Conservation (phyloP, 257 asterid species). For the Salvia hispanica region DNA sequence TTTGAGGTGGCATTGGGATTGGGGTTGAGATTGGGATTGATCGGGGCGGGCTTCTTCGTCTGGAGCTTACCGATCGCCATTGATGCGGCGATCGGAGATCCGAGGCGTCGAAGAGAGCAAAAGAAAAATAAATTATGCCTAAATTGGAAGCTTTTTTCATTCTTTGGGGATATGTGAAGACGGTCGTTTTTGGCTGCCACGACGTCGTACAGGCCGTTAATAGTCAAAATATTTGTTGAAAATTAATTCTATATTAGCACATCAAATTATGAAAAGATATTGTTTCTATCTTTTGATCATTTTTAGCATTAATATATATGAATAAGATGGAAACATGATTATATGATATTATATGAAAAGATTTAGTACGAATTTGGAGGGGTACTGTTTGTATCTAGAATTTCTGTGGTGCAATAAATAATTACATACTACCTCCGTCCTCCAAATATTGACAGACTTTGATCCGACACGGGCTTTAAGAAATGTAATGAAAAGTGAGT, state of each 20-base stretch:
- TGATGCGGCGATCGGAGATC: constrained; percentile 41
- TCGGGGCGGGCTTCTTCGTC: constrained; percentile 35
- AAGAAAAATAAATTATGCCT: neutral
- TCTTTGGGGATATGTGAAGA: neutral
- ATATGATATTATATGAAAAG: too few species aligned
- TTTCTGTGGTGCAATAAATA: too few species aligned
- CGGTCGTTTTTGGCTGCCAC: constrained; percentile 25
- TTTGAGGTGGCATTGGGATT: constrained; percentile 42
- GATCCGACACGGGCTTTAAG: too few species aligned
- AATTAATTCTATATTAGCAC: neutral
- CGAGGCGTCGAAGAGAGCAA: neutral
- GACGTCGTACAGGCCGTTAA: constrained; percentile 27
- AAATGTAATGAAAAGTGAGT: too few species aligned
- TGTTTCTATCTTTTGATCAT: too few species aligned
- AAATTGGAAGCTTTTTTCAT: neutral
- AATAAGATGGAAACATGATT: too few species aligned
- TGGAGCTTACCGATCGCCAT: constrained; percentile 53
- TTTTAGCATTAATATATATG: too few species aligned
- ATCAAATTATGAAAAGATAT: too few species aligned
- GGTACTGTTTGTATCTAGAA: too few species aligned
- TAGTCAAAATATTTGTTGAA: neutral
- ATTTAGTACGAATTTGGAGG: too few species aligned
- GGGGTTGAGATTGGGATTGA: constrained; percentile 31
- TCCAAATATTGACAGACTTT: too few species aligned
- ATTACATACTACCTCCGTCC: too few species aligned